Evolutionary conservation across 1,284 basidiomycete genomes (phyloP), one percentile per base, ranked within the genome.

Genomic region (Sporisorium reilianum): DNA sequence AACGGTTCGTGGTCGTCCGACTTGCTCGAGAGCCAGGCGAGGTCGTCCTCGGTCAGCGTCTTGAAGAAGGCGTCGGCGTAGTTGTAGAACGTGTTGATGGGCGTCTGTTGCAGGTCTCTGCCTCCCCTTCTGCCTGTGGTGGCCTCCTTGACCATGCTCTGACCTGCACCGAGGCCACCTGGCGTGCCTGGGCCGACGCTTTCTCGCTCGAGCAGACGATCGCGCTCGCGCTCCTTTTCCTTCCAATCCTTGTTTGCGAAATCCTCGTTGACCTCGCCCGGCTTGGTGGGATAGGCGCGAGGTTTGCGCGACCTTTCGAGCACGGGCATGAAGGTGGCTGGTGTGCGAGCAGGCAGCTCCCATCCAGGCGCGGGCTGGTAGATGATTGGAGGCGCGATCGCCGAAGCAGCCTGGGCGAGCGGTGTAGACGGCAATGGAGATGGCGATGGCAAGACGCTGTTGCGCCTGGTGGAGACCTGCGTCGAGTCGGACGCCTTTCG

Each of bases 1-100:
- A 90, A 96, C 0, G 93, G 91, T 65, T 94, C 92, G 7, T 92
- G 88, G 64, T 96, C 93, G 79, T 97, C 95, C 20, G 87, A 86
- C 85, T 87, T 75, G 67, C 71, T 74, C 46, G 79, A 81, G 36
- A 84, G 77, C 80, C 80, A 84, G 11, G 82, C 83, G 18, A 84
- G 57, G 44, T 84, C 83, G 53, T 84, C 83, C 45, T 84, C 83
- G 40, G 82, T 84, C 28, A 84, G 50, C 12, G 83, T 81, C 71
- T 82, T 82, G 64, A 84, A 84, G 67, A 73, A 84, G 5, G 78
- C 78, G 41, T 84, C 83, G 25, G 72, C 75, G 40, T 80, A 80
- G 57, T 80, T 74, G 73, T 78, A 80, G 49, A 84, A 84, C 1
- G 79, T 82, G 44, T 69, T 66, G 46, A 79, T 71, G 16, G 83